phyloP scores from a whole-genome alignment of 176 grass and related monocot species.

The Elaeis guineensis region DNA sequence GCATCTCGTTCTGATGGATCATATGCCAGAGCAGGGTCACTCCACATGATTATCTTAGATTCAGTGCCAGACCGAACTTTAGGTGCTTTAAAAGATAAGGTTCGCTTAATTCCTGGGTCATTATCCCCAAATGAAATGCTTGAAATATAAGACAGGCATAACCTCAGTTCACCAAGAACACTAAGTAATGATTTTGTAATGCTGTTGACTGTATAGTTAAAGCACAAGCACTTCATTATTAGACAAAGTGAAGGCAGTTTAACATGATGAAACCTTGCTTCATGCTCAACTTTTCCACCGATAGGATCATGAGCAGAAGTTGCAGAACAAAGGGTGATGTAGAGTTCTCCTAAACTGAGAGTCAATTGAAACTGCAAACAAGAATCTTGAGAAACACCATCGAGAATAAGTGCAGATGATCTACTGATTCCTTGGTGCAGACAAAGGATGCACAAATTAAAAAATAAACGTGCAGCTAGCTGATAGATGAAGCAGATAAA shows the following conservation, averaged over 20 bases:
- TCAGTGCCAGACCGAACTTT: conserved; percentile 20
- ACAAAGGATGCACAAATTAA: conserved; percentile 13
- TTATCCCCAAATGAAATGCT: conserved; percentile 9
- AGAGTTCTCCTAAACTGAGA: conserved; percentile 53
- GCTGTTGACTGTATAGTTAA: conserved; percentile 43
- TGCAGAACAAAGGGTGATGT: conserved; percentile 36
- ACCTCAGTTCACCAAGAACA: conserved; percentile 40
- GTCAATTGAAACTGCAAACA: conserved; percentile 33
- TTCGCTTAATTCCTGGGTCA: conserved; percentile 19
- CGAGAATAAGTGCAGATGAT: conserved; percentile 28
- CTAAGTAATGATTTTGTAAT: conserved; percentile 39
- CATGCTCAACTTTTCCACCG: conserved; percentile 16
- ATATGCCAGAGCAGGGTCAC: conserved; percentile 36
- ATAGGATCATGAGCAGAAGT: conserved; percentile 9
- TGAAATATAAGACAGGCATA: conserved; percentile 20
- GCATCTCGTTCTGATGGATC: conserved; percentile 21
- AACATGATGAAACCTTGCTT: conserved; percentile 17
- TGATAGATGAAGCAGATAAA: conserved; percentile 33
- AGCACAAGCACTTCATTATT: conserved; percentile 41
- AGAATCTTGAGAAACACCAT: conserved; percentile 32
- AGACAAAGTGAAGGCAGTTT: conserved; percentile 29
- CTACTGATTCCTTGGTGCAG: conserved; percentile 9
- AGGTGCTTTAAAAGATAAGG: conserved; percentile 31
- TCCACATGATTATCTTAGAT: conserved; percentile 47
- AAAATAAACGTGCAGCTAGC: conserved; percentile 6